These are phyloP conservation scores for Cutaneotrichosporon curvatum DNA, from an alignment of 1,284 basidiomycete genomes.

Conservation along the genomic window DNA sequence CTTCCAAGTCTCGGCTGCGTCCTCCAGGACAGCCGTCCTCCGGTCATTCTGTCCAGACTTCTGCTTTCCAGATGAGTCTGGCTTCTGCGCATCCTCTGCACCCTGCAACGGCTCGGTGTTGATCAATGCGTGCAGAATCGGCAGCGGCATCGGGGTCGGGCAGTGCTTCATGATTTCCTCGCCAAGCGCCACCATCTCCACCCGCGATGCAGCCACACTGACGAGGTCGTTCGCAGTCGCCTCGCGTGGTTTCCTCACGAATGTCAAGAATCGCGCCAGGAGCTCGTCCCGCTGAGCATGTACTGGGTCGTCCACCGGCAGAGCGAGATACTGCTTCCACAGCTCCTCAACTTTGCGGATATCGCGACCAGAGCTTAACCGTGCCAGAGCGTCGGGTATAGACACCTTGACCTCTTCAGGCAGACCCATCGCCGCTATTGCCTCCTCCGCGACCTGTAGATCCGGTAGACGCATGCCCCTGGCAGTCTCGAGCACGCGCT, in stretches of 20 bases:
- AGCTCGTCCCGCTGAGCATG: neutral
- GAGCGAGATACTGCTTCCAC: neutral
- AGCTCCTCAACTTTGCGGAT: neutral
- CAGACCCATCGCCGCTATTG: too few species aligned
- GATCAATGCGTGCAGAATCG: conserved; percentile 12
- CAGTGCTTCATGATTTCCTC: neutral
- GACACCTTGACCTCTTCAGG: too few species aligned
- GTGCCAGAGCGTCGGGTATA: too few species aligned
- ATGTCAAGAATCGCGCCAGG: neutral
- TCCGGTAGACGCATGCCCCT: too few species aligned
- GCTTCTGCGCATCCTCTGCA: neutral
- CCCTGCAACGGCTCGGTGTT: conserved; percentile 3
- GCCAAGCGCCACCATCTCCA: neutral
- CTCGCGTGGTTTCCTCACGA: too few species aligned
- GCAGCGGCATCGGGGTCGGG: conserved; percentile 19
- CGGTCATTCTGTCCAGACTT: conserved; percentile 1
- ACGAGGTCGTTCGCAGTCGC: too few species aligned
- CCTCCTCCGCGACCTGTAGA: too few species aligned
- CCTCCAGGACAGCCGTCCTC: neutral
- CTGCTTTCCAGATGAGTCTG: conserved; percentile 1
- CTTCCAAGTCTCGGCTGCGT: conserved; percentile 22
- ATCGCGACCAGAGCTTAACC: too few species aligned
- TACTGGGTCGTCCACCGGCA: neutral
- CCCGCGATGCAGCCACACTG: neutral
- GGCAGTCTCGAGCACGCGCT: too few species aligned